phyloP scores from a whole-genome alignment of 768 basidiomycete genomes.

The Leccinum arenicola region DNA sequence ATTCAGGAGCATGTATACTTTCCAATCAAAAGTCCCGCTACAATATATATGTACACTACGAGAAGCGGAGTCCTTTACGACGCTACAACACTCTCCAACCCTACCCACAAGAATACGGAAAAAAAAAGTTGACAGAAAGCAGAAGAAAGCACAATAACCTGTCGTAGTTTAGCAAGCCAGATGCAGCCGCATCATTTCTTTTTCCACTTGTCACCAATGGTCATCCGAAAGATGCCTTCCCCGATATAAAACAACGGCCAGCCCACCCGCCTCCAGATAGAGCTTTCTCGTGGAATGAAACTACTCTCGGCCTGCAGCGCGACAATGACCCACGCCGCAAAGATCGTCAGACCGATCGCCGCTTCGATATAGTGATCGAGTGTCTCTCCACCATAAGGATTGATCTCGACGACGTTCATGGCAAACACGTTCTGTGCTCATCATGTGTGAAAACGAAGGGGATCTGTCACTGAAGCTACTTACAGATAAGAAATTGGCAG shows the following conservation, averaged over 20 bases:
- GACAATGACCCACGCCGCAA: constrained; percentile 54
- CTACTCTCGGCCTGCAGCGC: constrained; percentile 42
- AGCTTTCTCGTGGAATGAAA: constrained; percentile 17
- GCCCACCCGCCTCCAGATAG: constrained; percentile 16
- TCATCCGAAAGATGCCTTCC: neutral
- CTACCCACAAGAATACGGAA: neutral
- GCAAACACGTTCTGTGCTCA: constrained; percentile 45
- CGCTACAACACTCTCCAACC: neutral
- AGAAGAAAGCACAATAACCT: neutral
- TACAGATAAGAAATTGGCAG: constrained; percentile 44
- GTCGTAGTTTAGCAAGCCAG: neutral
- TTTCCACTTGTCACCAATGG: constrained; percentile 1
- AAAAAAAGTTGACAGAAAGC: neutral
- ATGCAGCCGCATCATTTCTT: neutral
- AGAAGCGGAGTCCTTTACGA: neutral
- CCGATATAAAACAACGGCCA: constrained; percentile 21
- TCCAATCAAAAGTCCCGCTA: neutral
- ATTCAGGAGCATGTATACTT: neutral
- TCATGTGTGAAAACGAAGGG: neutral
- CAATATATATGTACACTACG: neutral
- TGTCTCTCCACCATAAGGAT: constrained; percentile 23
- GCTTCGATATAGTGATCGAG: constrained; percentile 38
- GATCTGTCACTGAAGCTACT: neutral
- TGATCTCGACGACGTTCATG: constrained; percentile 53
- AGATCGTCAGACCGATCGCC: constrained; percentile 45